Percentiles rank a stretch among this genome's conserved stretches.
phyloP scores from a whole-genome alignment of 2,329 filamentous ascomycete genomes.

The Aurifilum marmelostoma region DNA sequence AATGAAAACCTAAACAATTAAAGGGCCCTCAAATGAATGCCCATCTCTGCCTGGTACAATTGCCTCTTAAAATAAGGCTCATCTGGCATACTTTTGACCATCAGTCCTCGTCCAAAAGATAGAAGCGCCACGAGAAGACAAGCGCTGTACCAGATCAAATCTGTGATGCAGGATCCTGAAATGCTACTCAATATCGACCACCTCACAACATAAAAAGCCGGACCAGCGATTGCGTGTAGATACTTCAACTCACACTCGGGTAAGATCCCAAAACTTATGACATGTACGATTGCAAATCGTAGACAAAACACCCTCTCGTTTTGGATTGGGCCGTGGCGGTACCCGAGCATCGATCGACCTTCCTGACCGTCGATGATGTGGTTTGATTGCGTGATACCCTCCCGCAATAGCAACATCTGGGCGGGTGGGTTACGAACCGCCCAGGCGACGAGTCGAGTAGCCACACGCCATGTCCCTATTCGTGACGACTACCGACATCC shows the following conservation, averaged over 20 bases:
- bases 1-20: not conserved
- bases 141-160: no score
- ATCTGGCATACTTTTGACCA: no score
- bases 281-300: slow-evolving; percentile 14
- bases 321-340: no score
- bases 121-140: no score
- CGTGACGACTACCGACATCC: not conserved
- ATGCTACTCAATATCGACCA: no score
- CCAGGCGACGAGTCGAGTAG: slow-evolving; percentile 10
- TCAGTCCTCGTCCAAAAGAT: no score
- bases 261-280: not conserved
- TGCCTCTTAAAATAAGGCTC: no score
- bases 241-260: no score
- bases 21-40: not conserved
- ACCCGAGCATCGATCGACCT: not conserved
- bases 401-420: slow-evolving; percentile 26
- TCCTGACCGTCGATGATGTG: slow-evolving; percentile 13
- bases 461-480: not conserved
- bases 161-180: no score
- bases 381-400: slow-evolving; percentile 28
- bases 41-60: not conserved
- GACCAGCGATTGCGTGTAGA: no score
- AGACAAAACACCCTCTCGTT: no score
- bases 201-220: no score
- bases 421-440: not conserved